Evolutionary conservation across 768 basidiomycete genomes (phyloP), one percentile per base, ranked within the genome.

Genomic region (Hysterangium stoloniferum): DNA sequence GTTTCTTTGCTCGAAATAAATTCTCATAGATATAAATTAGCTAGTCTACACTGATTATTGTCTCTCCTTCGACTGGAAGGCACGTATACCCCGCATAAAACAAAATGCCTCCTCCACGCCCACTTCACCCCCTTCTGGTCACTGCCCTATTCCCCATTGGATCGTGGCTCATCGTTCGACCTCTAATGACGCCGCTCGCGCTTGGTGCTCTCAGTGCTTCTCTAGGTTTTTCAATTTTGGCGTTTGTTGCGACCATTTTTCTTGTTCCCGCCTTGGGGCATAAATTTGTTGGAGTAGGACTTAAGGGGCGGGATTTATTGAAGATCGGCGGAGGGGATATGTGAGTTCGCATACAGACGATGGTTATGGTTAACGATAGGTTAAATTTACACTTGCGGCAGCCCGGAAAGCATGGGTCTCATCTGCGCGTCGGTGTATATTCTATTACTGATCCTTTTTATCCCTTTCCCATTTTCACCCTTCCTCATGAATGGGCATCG

Each of bases 381-480:
- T 47, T 12, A 13, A 38, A 33, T 47, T 42, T 4, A n/a, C 8
- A 19, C 12, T 27, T 20, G 17, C 20, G 52, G 33, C 51, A 98
- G 94, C 64, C 94, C 96, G 36, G 96, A 99, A 70, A 91, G 90
- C 57, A 79, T 86, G 59, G 95, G 95, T 11, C 80, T 97, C 52
- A 84, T 96, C 43, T 89, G 85, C 60, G 93, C 95, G 1, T 77
- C 83, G 2, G 75, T 94, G 49, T 98, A 98, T 63, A 85, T 96
- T 52, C 75, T 89, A 35, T 68, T 85, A 35, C 69, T 99, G 56
- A 88, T 91, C 52, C 71, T 96, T 4, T 99, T 98, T 61, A 95
- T 96, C 52, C 95, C 95, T 0, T 94, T 97, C 61, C 88, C 91
- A 0, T 99, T 96, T 66, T 87, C 91, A 40, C 75, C 84, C 54